These are phyloP conservation scores for Sambucus nigra DNA, from an alignment of 129 eudicot genomes.

Conservation along the genomic window DNA sequence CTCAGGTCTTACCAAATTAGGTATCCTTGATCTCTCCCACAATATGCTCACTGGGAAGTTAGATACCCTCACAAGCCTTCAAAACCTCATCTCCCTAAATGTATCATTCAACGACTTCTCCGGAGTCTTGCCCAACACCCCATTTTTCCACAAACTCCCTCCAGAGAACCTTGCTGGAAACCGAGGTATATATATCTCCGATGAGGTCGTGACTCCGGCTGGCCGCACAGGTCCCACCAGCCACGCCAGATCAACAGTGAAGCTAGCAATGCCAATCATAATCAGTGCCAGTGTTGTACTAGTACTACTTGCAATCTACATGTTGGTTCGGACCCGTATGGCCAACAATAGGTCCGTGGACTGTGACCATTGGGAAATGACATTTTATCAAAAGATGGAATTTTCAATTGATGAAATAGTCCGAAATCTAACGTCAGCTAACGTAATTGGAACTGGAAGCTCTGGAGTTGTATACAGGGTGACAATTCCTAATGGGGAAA, in stretches of 20 bases:
- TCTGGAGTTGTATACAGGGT: constrained; percentile 95
- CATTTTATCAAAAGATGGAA: constrained; percentile 86
- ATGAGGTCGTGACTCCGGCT: constrained; percentile 34
- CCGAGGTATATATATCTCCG: constrained; percentile 33
- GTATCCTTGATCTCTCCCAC: constrained; percentile 70
- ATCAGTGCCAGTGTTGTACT: constrained; percentile 69
- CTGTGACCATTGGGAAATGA: constrained; percentile 62
- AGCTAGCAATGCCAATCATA: constrained; percentile 69
- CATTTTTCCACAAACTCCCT: constrained; percentile 70
- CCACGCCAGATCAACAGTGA: constrained; percentile 40
- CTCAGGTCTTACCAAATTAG: constrained; percentile 55
- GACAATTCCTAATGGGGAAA: constrained; percentile 50
- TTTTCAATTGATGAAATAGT: constrained; percentile 66
- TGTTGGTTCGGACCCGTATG: constrained; percentile 36
- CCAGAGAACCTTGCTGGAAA: constrained; percentile 54
- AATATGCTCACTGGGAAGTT: constrained; percentile 60
- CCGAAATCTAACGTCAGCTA: constrained; percentile 51
- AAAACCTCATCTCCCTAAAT: constrained; percentile 80
- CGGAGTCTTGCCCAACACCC: constrained; percentile 70
- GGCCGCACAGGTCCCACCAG: constrained; percentile 22
- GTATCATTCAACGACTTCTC: constrained; percentile 77
- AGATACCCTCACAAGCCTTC: constrained; percentile 43
- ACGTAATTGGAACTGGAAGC: constrained; percentile 95
- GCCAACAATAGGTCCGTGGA: constrained; percentile 14
- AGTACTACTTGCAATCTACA: constrained; percentile 57